phyloP scores from a whole-genome alignment of 129 eudicot genomes.

The Ambrosia trifida region DNA sequence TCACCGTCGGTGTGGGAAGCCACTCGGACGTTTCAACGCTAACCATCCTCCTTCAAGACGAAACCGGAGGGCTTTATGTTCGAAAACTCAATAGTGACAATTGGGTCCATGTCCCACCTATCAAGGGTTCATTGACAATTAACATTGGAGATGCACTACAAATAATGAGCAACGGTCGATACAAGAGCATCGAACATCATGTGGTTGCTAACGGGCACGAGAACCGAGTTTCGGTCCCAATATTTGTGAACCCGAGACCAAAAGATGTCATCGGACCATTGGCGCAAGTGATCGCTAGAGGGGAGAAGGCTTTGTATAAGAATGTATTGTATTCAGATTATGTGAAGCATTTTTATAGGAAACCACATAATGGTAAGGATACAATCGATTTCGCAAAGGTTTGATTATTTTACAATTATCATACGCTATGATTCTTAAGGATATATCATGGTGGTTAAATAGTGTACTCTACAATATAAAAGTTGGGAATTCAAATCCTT shows the following conservation, averaged over 20 bases:
- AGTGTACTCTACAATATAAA: no score
- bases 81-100: slow-evolving; percentile 33
- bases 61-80: slow-evolving; percentile 48
- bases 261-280: slow-evolving; percentile 43
- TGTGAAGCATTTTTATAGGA: slow-evolving; percentile 44
- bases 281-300: slow-evolving; percentile 23
- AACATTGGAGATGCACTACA: slow-evolving; percentile 55
- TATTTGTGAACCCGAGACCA: slow-evolving; percentile 51
- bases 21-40: slow-evolving; percentile 56
- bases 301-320: slow-evolving; percentile 46
- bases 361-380: slow-evolving; percentile 54
- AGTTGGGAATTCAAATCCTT: no score
- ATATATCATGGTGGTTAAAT: no score
- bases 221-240: slow-evolving; percentile 47
- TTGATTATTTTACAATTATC: not conserved
- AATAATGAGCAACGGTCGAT: slow-evolving; percentile 52
- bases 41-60: slow-evolving; percentile 47
- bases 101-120: slow-evolving; percentile 54
- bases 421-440: no score
- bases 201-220: slow-evolving; percentile 43
- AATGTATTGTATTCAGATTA: slow-evolving; percentile 50
- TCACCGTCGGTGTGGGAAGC: slow-evolving; percentile 56
- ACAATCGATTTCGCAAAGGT: slow-evolving; percentile 45
- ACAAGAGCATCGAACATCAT: slow-evolving; percentile 54
- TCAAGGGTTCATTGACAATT: slow-evolving; percentile 45